A percentile compares a stretch with the other conserved stretches of the same genome.
These are phyloP conservation scores for Ulmus americana DNA, from an alignment of 331 rosid species.

Conservation along the genomic window DNA sequence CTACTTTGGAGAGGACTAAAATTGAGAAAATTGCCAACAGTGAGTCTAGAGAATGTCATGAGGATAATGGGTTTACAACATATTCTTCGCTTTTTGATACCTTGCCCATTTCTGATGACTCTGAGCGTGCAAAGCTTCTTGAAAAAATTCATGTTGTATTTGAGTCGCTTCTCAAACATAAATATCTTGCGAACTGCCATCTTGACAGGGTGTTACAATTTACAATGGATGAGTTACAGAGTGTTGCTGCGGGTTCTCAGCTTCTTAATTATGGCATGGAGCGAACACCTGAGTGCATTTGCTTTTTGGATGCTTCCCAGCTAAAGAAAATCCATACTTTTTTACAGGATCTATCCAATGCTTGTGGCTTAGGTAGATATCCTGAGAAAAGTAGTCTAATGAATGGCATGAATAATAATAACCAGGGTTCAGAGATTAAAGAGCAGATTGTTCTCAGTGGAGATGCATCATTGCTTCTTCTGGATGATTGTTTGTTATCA, in stretches of 20 bases:
- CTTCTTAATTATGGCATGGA: slow-evolving; percentile 65
- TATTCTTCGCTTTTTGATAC: slow-evolving; percentile 45
- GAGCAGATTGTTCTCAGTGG: slow-evolving; percentile 72
- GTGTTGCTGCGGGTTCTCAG: slow-evolving; percentile 62
- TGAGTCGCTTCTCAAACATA: slow-evolving; percentile 68
- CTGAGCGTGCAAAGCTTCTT: slow-evolving; percentile 70
- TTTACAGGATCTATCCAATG: slow-evolving; percentile 74
- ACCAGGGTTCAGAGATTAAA: slow-evolving; percentile 45
- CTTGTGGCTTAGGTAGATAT: slow-evolving; percentile 73
- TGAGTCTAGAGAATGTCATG: slow-evolving; percentile 38
- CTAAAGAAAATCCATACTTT: slow-evolving; percentile 76
- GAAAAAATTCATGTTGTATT: slow-evolving; percentile 65
- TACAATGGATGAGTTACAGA: slow-evolving; percentile 71
- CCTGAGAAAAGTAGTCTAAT: slow-evolving; percentile 49
- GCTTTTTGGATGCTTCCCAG: slow-evolving; percentile 78
- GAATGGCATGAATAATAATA: slow-evolving; percentile 39
- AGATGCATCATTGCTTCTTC: slow-evolving; percentile 68
- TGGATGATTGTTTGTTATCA: slow-evolving; percentile 60
- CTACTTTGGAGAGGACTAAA: slow-evolving; percentile 28
- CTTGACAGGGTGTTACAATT: slow-evolving; percentile 73
- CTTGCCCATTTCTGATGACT: slow-evolving; percentile 81
- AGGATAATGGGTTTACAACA: slow-evolving; percentile 30
- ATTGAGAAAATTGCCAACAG: slow-evolving; percentile 32
- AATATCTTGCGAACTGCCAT: slow-evolving; percentile 76
- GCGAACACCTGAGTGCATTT: slow-evolving; percentile 75